Evolutionary conservation across 2,329 filamentous ascomycete genomes (phyloP).

Genomic region (Alternaria triticina): DNA sequence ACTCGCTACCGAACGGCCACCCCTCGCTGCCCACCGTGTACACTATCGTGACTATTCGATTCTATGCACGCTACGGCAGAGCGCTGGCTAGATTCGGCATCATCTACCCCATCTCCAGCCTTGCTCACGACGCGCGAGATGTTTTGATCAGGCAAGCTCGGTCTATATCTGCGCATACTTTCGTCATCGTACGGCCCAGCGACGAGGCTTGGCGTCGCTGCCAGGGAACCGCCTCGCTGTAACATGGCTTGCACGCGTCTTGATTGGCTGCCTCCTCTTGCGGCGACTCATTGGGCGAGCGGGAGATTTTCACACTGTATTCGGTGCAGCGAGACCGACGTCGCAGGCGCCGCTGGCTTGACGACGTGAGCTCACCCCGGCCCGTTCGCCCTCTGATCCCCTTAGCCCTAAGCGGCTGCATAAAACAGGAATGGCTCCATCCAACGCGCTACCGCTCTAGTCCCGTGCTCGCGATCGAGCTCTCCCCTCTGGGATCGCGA

Average conservation of each 20-base stretch:
- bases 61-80: neutral
- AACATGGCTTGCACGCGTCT: constrained; percentile 16
- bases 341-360: constrained; percentile 30
- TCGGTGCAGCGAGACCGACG: constrained; percentile 38
- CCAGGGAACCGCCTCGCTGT: constrained; percentile 38
- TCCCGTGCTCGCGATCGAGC: constrained; percentile 36
- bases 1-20: constrained; percentile 18
- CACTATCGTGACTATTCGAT: neutral
- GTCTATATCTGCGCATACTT: constrained; percentile 20
- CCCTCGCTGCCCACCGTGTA: neutral
- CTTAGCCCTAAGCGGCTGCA: constrained; percentile 32
- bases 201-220: constrained; percentile 28
- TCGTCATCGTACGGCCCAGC: constrained; percentile 40
- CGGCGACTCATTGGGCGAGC: constrained; percentile 35
- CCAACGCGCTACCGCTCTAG: constrained; percentile 33
- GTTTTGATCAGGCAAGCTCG: neutral
- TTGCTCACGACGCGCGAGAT: constrained; percentile 6
- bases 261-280: constrained; percentile 33
- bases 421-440: constrained; percentile 39
- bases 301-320: constrained; percentile 37
- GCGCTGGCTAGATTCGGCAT: neutral
- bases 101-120: constrained; percentile 10
- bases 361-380: constrained; percentile 30
- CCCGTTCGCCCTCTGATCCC: constrained; percentile 38
- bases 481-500: constrained; percentile 35